Percentiles rank a stretch among this genome's conserved stretches.
Conservation (phyloP, 139 green algal genomes). For the Chlamydomonas incerta region DNA sequence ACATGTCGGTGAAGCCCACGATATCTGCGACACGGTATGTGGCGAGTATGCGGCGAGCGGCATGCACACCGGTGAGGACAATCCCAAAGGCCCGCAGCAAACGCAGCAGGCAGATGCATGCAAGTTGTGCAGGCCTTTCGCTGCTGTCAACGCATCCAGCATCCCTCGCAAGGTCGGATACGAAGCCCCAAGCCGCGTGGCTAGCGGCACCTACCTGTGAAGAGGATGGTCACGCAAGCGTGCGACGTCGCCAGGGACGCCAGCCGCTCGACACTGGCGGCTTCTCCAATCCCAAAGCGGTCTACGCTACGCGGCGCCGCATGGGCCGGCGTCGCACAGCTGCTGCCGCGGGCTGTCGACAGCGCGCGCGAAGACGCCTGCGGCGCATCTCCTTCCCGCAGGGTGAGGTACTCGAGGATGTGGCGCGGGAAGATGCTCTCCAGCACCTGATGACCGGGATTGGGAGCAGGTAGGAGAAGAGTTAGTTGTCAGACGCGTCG, state of each 20-base stretch:
- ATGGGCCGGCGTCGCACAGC: not conserved
- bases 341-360: not conserved
- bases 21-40: not conserved
- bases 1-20: slow-evolving; percentile 21
- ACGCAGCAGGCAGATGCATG: no score
- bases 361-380: not conserved
- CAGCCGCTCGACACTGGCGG: not conserved
- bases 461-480: no score
- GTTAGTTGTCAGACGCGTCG: no score
- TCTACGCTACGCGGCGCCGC: not conserved
- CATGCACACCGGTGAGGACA: not conserved
- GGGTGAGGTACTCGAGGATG: slow-evolving; percentile 21
- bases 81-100: not conserved
- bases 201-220: not conserved
- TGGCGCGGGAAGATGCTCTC: slow-evolving; percentile 27
- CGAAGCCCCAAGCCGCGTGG: no score
- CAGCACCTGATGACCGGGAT: slow-evolving; percentile 16
- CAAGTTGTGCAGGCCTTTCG: not conserved
- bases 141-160: not conserved
- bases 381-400: not conserved
- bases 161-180: not conserved
- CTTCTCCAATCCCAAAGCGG: not conserved
- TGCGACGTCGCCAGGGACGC: slow-evolving; percentile 25
- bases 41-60: not conserved
- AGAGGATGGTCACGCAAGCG: slow-evolving; percentile 19